Percentiles rank a stretch among this genome's conserved stretches.
These are phyloP conservation scores for Colletotrichum coccodes DNA, from an alignment of 2,329 filamentous ascomycete species.

Conservation along the genomic window DNA sequence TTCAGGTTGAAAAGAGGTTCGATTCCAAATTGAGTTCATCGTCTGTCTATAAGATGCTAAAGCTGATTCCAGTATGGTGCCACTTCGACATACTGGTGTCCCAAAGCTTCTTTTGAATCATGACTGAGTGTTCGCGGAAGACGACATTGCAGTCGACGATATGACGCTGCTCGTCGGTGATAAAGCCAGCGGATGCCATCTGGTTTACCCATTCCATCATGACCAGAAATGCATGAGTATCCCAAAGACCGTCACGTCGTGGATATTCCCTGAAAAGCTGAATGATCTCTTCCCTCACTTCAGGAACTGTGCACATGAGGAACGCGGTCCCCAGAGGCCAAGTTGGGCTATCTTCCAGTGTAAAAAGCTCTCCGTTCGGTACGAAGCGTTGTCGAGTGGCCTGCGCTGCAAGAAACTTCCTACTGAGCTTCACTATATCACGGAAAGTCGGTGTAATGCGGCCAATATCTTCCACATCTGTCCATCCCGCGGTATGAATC, in stretches of 20 bases:
- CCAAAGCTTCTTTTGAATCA: not conserved
- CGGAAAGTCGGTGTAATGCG: not conserved
- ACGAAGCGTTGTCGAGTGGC: not conserved
- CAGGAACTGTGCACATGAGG: slow-evolving; percentile 49
- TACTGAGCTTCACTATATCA: slow-evolving; percentile 7
- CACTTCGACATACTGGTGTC: not conserved
- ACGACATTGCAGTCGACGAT: not conserved
- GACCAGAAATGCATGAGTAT: slow-evolving; percentile 50
- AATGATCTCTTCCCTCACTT: slow-evolving; percentile 50
- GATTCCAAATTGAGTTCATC: no score
- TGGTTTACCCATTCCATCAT: not conserved
- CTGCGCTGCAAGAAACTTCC: not conserved
- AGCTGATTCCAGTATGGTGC: not conserved
- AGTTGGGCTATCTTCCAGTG: slow-evolving; percentile 15
- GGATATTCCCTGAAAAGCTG: slow-evolving; percentile 52
- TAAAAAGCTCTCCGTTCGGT: not conserved
- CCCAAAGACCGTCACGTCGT: slow-evolving; percentile 54
- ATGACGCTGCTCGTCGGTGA: not conserved
- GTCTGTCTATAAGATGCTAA: not conserved
- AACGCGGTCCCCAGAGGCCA: slow-evolving; percentile 54
- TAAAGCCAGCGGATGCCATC: not conserved
- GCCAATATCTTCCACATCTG: not conserved
- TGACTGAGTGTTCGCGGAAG: not conserved
- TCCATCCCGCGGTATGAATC: slow-evolving; percentile 12
- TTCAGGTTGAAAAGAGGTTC: no score